Evolutionary conservation across 2,329 filamentous ascomycete genomes (phyloP).

Genomic region (Hypomyces perniciosus): DNA sequence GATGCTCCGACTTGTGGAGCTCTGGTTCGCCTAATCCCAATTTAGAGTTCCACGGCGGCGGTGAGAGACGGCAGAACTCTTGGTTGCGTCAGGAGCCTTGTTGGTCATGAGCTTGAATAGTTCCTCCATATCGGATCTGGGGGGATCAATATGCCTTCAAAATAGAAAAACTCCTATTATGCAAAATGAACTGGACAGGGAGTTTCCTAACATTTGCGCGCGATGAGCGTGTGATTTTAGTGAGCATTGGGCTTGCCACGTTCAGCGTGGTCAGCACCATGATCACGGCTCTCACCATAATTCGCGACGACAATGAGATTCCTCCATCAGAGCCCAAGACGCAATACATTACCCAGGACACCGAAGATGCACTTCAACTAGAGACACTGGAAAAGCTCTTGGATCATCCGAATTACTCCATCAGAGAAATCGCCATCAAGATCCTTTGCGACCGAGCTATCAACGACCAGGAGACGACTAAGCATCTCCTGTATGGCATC

Average conservation of each 20-base stretch:
- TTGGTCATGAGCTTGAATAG: background rate
- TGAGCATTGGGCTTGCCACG: constrained; percentile 51
- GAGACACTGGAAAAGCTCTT: constrained; percentile 63
- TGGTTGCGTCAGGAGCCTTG: constrained; percentile 3
- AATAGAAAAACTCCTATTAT: constrained; percentile 13
- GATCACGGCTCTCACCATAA: constrained; percentile 50
- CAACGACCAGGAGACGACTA: constrained; percentile 49
- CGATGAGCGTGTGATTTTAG: constrained; percentile 49
- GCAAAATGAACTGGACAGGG: constrained; percentile 34
- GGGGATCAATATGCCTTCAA: constrained; percentile 9
- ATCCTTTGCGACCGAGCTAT: constrained; percentile 52
- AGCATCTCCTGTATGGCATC: constrained; percentile 51
- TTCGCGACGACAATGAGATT: constrained; percentile 61
- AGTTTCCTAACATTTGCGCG: constrained; percentile 29
- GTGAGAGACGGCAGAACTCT: constrained; percentile 18
- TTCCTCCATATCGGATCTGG: background rate
- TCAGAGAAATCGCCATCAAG: constrained; percentile 61
- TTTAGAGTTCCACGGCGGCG: constrained; percentile 6
- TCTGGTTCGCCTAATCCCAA: background rate
- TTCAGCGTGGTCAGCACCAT: constrained; percentile 54
- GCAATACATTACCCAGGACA: constrained; percentile 68
- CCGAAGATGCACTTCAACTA: constrained; percentile 63
- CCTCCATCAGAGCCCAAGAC: constrained; percentile 59
- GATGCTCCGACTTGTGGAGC: background rate
- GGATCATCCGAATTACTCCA: constrained; percentile 64